Base-by-base conservation (phyloP, 768 basidiomycete genomes). In the Infundibulicybe gibba region DNA sequence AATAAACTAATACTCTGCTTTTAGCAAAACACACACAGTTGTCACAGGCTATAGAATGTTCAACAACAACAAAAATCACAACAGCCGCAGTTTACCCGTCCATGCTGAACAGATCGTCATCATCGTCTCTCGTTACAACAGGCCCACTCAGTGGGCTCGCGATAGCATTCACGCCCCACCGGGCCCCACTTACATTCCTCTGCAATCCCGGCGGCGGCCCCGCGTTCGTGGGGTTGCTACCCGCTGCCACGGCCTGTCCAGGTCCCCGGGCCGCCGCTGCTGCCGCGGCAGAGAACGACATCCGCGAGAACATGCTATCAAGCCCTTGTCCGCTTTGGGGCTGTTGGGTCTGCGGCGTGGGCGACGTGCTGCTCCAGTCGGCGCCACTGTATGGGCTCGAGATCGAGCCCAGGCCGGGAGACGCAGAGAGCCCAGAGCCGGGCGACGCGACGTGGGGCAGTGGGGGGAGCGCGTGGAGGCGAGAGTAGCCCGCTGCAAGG, bases 401-500 rank as follows among this genome's bases (percentile, higher is more conserved):
- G 6, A 54, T 51, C 13, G 58, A 54, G 5, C 51, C 31, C 39
- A 54, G 33, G 21, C 56, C 56, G 41, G 55, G 17, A 56, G 40
- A 56, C 12, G 32, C 56, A 53, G n/a, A 54, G 10, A 38, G 4
- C 17, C 3, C 52, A 37, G 60, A 52, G 15, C 59, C 54, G 30
- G 70, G 63, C n/a, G 72, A 69, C 2, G 63, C 65, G 15, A 70
- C 46, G 44, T 61, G 63, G 2, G 65, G 59, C 25, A 69, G 59
- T 2, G 75, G 74, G 3, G 76, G 76, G 10, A 76, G 68, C 1
- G 93, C 86, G 55, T 97, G 94, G 48, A 97, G 85, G 48, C 93
- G 77, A 21, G 90, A 93, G 60, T 93, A 85, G 0, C 93, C 94
- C 0, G 90, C 90, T 0, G 93, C 94, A 21, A 97, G 77, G 31